Evolutionary conservation across 2,329 filamentous ascomycete species (phyloP).

Genomic region (Penicillium sp.): DNA sequence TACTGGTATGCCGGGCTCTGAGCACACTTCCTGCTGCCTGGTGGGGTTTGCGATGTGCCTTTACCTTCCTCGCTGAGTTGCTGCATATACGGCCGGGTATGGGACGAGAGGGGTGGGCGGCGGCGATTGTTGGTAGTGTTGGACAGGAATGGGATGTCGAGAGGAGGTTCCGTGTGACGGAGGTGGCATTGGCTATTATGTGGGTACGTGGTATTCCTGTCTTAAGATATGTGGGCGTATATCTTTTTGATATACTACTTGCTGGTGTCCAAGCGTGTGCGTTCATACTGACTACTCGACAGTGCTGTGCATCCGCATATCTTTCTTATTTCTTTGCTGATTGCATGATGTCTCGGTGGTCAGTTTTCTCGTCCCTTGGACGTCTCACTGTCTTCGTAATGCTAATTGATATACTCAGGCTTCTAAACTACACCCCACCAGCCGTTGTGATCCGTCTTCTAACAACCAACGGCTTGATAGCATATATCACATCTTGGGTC

Average conservation of each 20-base stretch:
- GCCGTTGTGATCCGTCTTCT: slow-evolving; percentile 77
- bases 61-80: slow-evolving; percentile 66
- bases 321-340: slow-evolving; percentile 81
- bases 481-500: slow-evolving; percentile 70
- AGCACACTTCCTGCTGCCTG: slow-evolving; percentile 68
- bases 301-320: slow-evolving; percentile 73
- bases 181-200: slow-evolving; percentile 69
- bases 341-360: slow-evolving; percentile 82
- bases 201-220: slow-evolving; percentile 56
- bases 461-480: slow-evolving; percentile 70
- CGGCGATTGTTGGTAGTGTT: slow-evolving; percentile 38
- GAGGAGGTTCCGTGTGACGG: slow-evolving; percentile 58
- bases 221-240: slow-evolving; percentile 14
- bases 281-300: not conserved
- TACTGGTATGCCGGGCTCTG: slow-evolving; percentile 69
- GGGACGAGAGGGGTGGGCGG: slow-evolving; percentile 43
- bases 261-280: not conserved
- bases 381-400: not conserved
- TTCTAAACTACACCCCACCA: slow-evolving; percentile 75
- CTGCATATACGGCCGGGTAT: slow-evolving; percentile 49
- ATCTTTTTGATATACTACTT: slow-evolving; percentile 16
- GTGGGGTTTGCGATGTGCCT: slow-evolving; percentile 68
- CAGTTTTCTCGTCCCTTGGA: slow-evolving; percentile 25
- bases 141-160: slow-evolving; percentile 46
- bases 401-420: slow-evolving; percentile 50